Percentiles rank a stretch among this genome's conserved stretches.
Evolutionary conservation across 2,329 filamentous ascomycete genomes (phyloP).

Genomic region (Aureobasidium sp.): DNA sequence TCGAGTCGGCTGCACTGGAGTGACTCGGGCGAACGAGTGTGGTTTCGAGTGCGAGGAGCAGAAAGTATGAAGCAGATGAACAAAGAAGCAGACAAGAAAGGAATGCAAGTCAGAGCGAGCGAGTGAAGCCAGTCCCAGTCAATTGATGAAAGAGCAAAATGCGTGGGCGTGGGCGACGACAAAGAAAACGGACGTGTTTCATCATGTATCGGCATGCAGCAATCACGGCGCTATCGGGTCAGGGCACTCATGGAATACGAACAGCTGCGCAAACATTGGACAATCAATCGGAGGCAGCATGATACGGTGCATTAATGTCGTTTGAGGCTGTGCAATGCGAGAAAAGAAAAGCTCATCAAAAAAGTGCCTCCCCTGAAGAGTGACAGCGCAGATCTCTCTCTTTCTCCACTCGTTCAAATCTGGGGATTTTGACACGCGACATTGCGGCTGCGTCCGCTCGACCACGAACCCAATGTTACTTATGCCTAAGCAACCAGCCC

Average conservation of each 20-base stretch:
- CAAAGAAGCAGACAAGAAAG: not conserved
- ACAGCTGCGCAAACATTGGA: not conserved
- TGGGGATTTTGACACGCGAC: constrained; percentile 1
- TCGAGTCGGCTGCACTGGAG: not conserved
- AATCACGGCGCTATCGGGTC: not conserved
- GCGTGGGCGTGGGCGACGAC: not conserved
- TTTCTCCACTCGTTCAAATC: not conserved
- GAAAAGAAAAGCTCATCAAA: constrained; percentile 2
- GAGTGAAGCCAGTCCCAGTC: not conserved
- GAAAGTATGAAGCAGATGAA: not conserved
- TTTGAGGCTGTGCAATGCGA: constrained; percentile 9
- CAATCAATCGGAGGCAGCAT: not conserved
- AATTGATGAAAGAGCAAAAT: not conserved
- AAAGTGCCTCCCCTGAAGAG: not conserved
- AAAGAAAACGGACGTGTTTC: constrained; percentile 7
- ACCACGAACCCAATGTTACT: not conserved
- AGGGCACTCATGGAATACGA: not conserved
- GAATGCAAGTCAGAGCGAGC: not conserved
- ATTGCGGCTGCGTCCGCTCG: not conserved
- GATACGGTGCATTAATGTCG: not conserved
- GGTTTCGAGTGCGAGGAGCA: not conserved
- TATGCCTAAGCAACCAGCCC: not conserved
- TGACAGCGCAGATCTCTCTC: not conserved
- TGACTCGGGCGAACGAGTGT: not conserved
- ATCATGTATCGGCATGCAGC: constrained; percentile 1